These are phyloP conservation scores for Zygoascus flipseniorum DNA, from an alignment of 805 yeast species.

Conservation along the genomic window DNA sequence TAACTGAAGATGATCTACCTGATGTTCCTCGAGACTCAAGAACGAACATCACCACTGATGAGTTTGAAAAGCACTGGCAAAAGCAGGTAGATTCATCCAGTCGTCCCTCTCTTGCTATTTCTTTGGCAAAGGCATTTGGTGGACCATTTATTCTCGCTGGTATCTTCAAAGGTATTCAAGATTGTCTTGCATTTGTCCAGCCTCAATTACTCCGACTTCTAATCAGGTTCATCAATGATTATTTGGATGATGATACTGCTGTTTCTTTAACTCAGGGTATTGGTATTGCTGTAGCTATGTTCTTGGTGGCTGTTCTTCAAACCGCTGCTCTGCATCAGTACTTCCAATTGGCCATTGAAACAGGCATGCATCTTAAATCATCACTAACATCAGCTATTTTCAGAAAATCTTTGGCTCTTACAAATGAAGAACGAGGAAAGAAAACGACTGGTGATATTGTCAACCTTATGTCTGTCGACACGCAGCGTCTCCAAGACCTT, in stretches of 20 bases:
- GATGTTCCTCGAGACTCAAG: constrained; percentile 61
- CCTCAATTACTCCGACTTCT: constrained; percentile 71
- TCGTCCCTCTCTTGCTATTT: constrained; percentile 45
- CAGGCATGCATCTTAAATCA: constrained; percentile 59
- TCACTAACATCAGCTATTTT: constrained; percentile 57
- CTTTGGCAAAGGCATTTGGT: constrained; percentile 69
- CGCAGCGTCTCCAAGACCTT: constrained; percentile 52
- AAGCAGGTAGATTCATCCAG: constrained; percentile 34
- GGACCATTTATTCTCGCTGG: constrained; percentile 62
- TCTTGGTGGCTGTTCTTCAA: constrained; percentile 48
- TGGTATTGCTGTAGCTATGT: constrained; percentile 55
- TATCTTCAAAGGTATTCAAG: constrained; percentile 62
- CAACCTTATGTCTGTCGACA: constrained; percentile 70
- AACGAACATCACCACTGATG: constrained; percentile 43
- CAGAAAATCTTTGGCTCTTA: constrained; percentile 54
- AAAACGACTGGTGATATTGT: constrained; percentile 75
- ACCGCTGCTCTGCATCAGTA: constrained; percentile 64
- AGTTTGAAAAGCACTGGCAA: constrained; percentile 55
- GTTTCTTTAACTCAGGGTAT: constrained; percentile 48
- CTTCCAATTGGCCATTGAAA: constrained; percentile 39
- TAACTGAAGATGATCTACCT: constrained; percentile 58
- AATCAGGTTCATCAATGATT: constrained; percentile 52
- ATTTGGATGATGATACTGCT: constrained; percentile 18
- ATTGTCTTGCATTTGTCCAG: constrained; percentile 73
- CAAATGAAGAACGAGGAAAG: constrained; percentile 43